Conservation (phyloP, 169 alveolate species). For the Miamiensis avidus region DNA sequence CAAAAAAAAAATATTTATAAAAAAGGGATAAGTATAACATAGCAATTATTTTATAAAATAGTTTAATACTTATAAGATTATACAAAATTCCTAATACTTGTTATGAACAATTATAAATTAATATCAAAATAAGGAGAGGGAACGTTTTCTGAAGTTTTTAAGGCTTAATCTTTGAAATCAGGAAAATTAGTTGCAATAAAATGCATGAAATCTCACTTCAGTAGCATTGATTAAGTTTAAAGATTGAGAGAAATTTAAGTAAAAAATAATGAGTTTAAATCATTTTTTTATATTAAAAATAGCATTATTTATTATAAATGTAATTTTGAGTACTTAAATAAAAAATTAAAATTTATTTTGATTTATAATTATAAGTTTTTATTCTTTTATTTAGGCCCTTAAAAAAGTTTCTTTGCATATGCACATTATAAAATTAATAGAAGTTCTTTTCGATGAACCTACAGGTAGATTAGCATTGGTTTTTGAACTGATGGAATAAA, state of each 20-base stretch:
- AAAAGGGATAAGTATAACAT: too few relatives aligned
- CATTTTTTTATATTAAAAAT: too few relatives aligned
- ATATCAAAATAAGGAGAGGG: conserved; percentile 92
- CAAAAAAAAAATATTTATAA: too few relatives aligned
- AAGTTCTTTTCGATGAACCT: conserved; percentile 89
- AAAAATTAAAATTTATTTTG: too few relatives aligned
- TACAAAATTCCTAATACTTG: background rate
- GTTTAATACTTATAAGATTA: background rate
- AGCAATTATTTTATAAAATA: too few relatives aligned
- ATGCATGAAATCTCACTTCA: conserved; percentile 87
- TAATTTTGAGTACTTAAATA: too few relatives aligned
- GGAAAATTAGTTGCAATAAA: conserved; percentile 90
- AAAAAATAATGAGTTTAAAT: too few relatives aligned
- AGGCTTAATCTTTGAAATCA: conserved; percentile 83
- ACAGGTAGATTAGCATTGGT: conserved; percentile 91
- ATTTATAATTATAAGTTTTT: too few relatives aligned
- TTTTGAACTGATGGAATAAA: conserved; percentile 91
- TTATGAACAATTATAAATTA: conserved; percentile 71
- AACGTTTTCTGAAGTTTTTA: conserved; percentile 89
- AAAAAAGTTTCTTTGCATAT: conserved; percentile 85
- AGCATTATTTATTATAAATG: too few relatives aligned
- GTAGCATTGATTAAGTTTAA: conserved; percentile 82
- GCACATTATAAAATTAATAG: conserved; percentile 86
- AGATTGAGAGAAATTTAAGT: conserved; percentile 84
- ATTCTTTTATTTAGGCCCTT: conserved; percentile 60